Evolutionary conservation across 305 asterid genomes (phyloP).

Genomic region (Solanum hybrid): DNA sequence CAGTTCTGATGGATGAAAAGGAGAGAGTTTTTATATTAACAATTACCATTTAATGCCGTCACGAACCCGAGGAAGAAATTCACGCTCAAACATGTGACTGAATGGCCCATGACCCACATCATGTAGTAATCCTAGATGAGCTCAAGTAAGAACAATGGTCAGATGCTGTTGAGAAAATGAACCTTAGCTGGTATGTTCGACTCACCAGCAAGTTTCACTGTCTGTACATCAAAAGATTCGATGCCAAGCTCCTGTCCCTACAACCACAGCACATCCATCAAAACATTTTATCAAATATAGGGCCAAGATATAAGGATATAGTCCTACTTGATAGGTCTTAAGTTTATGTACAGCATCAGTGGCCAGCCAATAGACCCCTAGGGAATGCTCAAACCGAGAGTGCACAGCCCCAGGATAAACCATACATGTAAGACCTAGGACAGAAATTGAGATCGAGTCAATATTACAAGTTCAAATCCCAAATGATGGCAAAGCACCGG

Average conservation of each 20-base stretch:
- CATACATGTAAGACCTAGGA: conserved; percentile 56
- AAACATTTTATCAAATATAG: conserved; percentile 5
- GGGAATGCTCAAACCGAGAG: conserved; percentile 90
- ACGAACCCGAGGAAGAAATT: conserved; percentile 58
- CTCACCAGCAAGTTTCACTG: conserved; percentile 75
- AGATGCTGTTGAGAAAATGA: conserved; percentile 1
- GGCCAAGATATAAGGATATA: conserved; percentile 8
- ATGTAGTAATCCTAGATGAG: conserved; percentile 70
- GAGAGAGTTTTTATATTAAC: neutral
- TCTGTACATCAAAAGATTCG: conserved; percentile 50
- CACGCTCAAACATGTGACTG: conserved; percentile 86
- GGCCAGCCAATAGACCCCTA: conserved; percentile 88
- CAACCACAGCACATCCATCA: conserved; percentile 20
- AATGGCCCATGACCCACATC: conserved; percentile 96
- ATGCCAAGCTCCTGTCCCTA: conserved; percentile 85
- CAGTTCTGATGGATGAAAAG: neutral
- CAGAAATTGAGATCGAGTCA: conserved; percentile 8
- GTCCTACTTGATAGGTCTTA: conserved; percentile 56
- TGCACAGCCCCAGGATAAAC: conserved; percentile 98
- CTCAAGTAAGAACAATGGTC: conserved; percentile 10
- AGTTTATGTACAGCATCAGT: conserved; percentile 60
- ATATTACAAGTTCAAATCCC: neutral
- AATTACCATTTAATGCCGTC: conserved; percentile 51
- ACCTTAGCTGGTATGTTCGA: neutral
- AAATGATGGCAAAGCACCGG: neutral